Evolutionary conservation across 192 early-diverging fungal species (phyloP).

Genomic region (Martensiomyces pterosporus): DNA sequence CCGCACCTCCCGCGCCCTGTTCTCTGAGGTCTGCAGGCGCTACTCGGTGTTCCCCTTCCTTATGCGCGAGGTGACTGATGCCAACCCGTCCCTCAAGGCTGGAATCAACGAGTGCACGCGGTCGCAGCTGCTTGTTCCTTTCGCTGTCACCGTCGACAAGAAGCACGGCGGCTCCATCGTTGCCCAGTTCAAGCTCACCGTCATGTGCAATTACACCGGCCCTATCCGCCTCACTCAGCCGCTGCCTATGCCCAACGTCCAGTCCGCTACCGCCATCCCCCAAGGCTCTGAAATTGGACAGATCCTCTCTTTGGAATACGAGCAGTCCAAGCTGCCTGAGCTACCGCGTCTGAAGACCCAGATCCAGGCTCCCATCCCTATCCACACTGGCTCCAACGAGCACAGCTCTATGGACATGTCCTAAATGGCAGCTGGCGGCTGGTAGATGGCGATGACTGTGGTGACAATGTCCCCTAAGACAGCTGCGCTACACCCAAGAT

Average conservation of each 20-base stretch:
- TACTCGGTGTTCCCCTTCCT: slow-evolving; percentile 77
- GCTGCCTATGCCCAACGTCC: slow-evolving; percentile 71
- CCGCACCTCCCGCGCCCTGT: slow-evolving; percentile 54
- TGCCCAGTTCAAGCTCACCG: slow-evolving; percentile 74
- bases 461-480: no score
- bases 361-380: slow-evolving; percentile 24
- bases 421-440: no score
- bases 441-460: no score
- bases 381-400: no score
- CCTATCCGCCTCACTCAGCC: slow-evolving; percentile 65
- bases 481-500: no score
- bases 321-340: slow-evolving; percentile 30
- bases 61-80: slow-evolving; percentile 44
- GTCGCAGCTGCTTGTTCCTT: slow-evolving; percentile 62
- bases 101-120: slow-evolving; percentile 66
- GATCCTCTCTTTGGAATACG: slow-evolving; percentile 39
- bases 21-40: slow-evolving; percentile 57
- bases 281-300: slow-evolving; percentile 36
- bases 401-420: no score
- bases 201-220: slow-evolving; percentile 57
- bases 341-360: slow-evolving; percentile 36
- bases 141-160: slow-evolving; percentile 58
- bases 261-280: slow-evolving; percentile 61
- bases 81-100: slow-evolving; percentile 41
- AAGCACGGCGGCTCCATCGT: slow-evolving; percentile 46